These are phyloP conservation scores for Besnoitia besnoiti DNA, from an alignment of 169 alveolate genomes.

Conservation along the genomic window DNA sequence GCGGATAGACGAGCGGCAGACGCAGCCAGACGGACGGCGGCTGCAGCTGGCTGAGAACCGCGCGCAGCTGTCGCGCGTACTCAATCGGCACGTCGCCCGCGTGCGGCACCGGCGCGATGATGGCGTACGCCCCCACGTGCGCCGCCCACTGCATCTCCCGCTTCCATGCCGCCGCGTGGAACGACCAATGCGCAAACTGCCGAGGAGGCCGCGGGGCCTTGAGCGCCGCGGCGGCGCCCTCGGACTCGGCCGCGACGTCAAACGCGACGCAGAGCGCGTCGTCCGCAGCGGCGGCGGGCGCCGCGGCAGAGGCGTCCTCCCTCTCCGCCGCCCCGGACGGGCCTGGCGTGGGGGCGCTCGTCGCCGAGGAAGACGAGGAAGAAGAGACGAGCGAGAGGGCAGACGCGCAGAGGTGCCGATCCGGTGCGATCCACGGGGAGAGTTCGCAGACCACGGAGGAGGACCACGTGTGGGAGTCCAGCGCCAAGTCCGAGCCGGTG, in stretches of 20 bases:
- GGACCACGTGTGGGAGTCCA: conserved; percentile 23
- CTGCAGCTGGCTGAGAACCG: conserved; percentile 53
- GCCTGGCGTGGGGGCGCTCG: no score
- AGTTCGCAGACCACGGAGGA: conserved; percentile 27
- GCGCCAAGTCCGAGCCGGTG: conserved; percentile 25
- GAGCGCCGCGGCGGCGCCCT: neutral
- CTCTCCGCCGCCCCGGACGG: neutral
- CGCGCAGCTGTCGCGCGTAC: neutral
- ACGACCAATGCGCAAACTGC: neutral
- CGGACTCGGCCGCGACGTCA: neutral
- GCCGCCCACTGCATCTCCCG: conserved; percentile 47
- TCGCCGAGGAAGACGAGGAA: neutral
- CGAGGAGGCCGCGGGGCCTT: neutral
- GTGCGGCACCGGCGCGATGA: neutral
- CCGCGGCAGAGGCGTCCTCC: neutral
- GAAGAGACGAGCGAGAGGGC: neutral
- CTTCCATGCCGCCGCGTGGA: conserved; percentile 28
- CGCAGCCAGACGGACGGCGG: conserved; percentile 58
- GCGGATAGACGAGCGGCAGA: conserved; percentile 43
- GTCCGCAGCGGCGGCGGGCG: neutral
- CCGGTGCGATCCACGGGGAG: conserved; percentile 19
- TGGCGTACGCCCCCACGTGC: conserved; percentile 29
- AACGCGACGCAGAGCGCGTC: neutral
- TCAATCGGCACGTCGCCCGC: neutral
- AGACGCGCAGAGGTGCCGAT: neutral